A percentile compares a stretch with the other conserved stretches of the same genome.
Conservation (phyloP, 2,329 filamentous ascomycete genomes). For the Saccharata proteae region DNA sequence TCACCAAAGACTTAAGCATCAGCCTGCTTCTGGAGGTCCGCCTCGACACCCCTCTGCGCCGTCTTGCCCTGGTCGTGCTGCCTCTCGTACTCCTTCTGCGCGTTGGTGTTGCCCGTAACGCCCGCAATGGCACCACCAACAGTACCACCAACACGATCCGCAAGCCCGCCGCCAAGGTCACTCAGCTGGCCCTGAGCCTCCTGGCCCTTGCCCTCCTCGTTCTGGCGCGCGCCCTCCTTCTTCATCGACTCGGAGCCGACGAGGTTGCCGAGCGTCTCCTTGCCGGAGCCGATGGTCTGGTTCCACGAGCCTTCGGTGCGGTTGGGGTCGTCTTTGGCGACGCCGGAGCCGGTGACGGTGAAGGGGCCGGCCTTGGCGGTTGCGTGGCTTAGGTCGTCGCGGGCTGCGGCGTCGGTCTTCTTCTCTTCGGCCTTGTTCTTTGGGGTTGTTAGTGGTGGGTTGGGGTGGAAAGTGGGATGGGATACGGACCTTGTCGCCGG, state of each 20-base stretch:
- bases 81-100: constrained; percentile 52
- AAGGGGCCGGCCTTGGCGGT: constrained; percentile 62
- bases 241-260: constrained; percentile 67
- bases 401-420: constrained; percentile 51
- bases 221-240: constrained; percentile 63
- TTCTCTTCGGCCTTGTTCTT: constrained; percentile 50
- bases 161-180: constrained; percentile 56
- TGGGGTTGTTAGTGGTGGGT: constrained; percentile 14
- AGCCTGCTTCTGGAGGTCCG: constrained; percentile 63
- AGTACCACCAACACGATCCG: constrained; percentile 48
- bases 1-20: no score
- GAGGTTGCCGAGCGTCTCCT: constrained; percentile 67
- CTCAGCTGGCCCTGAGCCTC: constrained; percentile 73
- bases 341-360: constrained; percentile 57
- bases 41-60: constrained; percentile 69
- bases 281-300: constrained; percentile 77
- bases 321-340: constrained; percentile 60
- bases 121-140: constrained; percentile 61
- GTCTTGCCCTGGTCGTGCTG: constrained; percentile 77
- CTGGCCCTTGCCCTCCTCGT: constrained; percentile 64
- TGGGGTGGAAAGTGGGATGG: not conserved
- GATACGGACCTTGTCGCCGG: constrained; percentile 46
- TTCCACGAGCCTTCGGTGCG: constrained; percentile 67
- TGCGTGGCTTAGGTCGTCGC: constrained; percentile 64
- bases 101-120: constrained; percentile 56